phyloP scores from a whole-genome alignment of 257 asterid species.

The Plantago ovata region DNA sequence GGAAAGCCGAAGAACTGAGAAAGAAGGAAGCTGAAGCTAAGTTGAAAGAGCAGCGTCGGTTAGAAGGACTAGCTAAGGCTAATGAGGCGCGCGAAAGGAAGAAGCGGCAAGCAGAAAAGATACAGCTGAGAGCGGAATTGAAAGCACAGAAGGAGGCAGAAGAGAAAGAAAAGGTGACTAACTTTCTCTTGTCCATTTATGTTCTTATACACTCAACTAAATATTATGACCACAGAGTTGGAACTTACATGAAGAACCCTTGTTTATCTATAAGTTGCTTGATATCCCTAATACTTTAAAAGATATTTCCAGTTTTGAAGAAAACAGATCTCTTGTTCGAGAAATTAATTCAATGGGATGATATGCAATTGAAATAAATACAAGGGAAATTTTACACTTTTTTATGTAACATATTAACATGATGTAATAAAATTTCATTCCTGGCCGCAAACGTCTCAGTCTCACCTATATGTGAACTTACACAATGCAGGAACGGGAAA shows the following conservation, averaged over 20 bases:
- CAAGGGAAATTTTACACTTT: background rate
- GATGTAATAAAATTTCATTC: background rate
- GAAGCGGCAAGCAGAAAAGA: conserved; percentile 71
- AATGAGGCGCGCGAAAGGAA: conserved; percentile 90
- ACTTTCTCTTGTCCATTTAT: background rate
- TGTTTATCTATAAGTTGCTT: no score
- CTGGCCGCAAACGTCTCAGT: background rate
- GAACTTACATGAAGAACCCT: background rate
- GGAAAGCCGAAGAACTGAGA: conserved; percentile 56
- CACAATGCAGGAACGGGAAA: conserved; percentile 75
- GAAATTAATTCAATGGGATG: no score
- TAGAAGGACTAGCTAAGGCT: conserved; percentile 79
- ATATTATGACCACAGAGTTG: background rate
- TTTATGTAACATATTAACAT: background rate
- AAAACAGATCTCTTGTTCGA: no score
- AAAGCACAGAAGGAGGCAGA: conserved; percentile 85
- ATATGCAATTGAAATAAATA: no score
- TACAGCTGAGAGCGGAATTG: conserved; percentile 67
- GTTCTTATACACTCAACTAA: background rate
- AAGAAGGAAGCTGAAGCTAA: conserved; percentile 49
- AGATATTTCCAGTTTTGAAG: no score
- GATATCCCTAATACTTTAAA: no score
- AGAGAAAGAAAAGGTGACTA: conserved; percentile 72
- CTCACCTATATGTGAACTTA: conserved; percentile 9
- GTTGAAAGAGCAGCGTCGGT: conserved; percentile 69